phyloP scores from a whole-genome alignment of 2,329 filamentous ascomycete species.

The Drechslerella stenobrocha region DNA sequence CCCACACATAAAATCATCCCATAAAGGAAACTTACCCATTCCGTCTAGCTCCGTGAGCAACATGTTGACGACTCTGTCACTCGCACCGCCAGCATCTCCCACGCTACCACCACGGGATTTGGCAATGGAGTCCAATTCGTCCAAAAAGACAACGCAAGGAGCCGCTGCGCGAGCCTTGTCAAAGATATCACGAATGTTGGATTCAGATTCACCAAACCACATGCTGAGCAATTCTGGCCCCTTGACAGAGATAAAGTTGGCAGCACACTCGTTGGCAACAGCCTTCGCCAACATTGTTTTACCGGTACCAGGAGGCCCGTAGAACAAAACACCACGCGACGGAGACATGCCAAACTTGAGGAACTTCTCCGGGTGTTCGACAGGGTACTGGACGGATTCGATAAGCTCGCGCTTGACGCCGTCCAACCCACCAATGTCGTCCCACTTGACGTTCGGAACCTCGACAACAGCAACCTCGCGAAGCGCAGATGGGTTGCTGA shows the following conservation, averaged over 20 bases:
- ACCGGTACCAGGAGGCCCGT: conserved; percentile 98
- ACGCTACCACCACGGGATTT: conserved; percentile 97
- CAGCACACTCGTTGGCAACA: conserved; percentile 97
- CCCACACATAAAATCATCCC: conserved; percentile 14
- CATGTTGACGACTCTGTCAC: conserved; percentile 99
- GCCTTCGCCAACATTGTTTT: conserved; percentile 99
- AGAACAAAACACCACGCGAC: conserved; percentile 97
- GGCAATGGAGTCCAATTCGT: conserved; percentile 97
- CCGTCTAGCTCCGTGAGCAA: conserved; percentile 71
- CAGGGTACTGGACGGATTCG: conserved; percentile 97
- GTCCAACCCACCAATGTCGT: conserved; percentile 98
- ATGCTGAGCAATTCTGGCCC: conserved; percentile 97
- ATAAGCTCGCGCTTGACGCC: conserved; percentile 99
- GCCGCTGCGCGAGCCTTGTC: conserved; percentile 98
- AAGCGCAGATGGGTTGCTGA: conserved; percentile 97
- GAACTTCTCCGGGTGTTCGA: conserved; percentile 99
- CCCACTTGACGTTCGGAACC: conserved; percentile 98
- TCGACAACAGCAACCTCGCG: conserved; percentile 99
- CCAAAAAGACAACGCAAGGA: conserved; percentile 97
- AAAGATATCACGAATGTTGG: conserved; percentile 99
- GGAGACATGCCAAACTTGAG: conserved; percentile 99
- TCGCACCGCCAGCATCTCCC: conserved; percentile 95
- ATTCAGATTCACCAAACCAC: conserved; percentile 99
- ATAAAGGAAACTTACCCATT: conserved; percentile 61
- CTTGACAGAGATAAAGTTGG: conserved; percentile 99